These are phyloP conservation scores for Chenopodium berlandieri DNA, from an alignment of 148 eudicot species.

Conservation along the genomic window DNA sequence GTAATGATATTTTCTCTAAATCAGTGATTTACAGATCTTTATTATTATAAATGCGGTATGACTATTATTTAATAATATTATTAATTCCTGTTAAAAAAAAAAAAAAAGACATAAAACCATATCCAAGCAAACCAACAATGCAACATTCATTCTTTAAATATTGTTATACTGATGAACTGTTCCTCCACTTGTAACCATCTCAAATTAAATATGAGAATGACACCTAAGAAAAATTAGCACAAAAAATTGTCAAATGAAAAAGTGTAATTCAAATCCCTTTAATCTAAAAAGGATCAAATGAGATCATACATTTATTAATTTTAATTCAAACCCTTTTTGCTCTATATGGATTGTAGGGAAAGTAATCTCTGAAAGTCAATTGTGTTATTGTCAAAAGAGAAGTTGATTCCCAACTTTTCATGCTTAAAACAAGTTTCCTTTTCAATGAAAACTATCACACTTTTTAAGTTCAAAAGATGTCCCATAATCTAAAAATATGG, in stretches of 20 bases:
- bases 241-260: neutral
- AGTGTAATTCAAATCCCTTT: neutral
- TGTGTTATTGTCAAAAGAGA: conserved; percentile 7
- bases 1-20: no score
- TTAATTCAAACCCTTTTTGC: neutral
- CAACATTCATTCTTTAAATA: neutral
- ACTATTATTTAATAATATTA: no score
- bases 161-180: neutral
- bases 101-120: neutral
- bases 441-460: conserved; percentile 15
- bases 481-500: conserved; percentile 19
- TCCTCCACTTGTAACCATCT: neutral
- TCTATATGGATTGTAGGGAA: conserved; percentile 20
- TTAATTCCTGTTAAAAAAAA: no score
- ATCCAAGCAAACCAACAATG: neutral
- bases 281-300: neutral
- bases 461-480: conserved; percentile 19
- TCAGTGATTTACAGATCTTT: no score
- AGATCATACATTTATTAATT: neutral
- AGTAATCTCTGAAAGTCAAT: conserved; percentile 5
- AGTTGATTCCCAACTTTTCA: conserved; percentile 17
- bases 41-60: no score
- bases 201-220: neutral
- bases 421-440: conserved; percentile 20
- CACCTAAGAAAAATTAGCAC: neutral